Evolutionary conservation across 163 green algal species (phyloP), one percentile per base, ranked within the genome.

Genomic region (Trebouxia gelatinosa): DNA sequence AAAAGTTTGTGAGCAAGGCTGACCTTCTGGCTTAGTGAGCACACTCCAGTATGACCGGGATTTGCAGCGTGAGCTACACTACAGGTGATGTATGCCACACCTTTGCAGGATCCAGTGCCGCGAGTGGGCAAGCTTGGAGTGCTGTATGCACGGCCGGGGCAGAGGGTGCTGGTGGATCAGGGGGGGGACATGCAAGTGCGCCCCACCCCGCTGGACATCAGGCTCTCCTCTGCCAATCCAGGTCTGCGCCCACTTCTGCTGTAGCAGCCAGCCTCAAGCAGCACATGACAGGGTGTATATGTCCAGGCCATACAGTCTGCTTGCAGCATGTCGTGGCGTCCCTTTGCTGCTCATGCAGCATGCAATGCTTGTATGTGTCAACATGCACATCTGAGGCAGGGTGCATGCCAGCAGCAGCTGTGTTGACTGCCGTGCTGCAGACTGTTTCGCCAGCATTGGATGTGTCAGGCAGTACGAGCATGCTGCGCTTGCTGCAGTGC

Each of bases 121-220:
- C 50, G 34, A 2, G 38, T 50, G 13, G 64, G 35, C 34, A 74
- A 74, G 17, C 51, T 74, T 34, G 35, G 35, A 23, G 21, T 74
- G 23, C 9, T 74, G 0, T 74, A 37, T 34, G 26, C 35, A 13
- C 23, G 64, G 19, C 74, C 78, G 6, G 61, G 66, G 9, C 78
- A 81, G 13, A 43, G 79, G 31, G 82, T 90, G 46, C 51, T 85
- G 32, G 75, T 89, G 37, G 77, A 87, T 51, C 9, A 19, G 1
- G 26, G 57, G 32, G 85, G 85, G 1, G 80, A 88, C 67, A 26
- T 90, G 7, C 78, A 87, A 3, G 81, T 88, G 16, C 78, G 79
- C 1, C 83, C 85, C 23, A 79, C 71, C 9, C 78, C 61, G 31
- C 43, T 86, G 23, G 85, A 89, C 38, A 77, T 32, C 3, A 70